Evolutionary conservation across 805 yeast genomes (phyloP).

Genomic region (Citeromyces nyonsensis): DNA sequence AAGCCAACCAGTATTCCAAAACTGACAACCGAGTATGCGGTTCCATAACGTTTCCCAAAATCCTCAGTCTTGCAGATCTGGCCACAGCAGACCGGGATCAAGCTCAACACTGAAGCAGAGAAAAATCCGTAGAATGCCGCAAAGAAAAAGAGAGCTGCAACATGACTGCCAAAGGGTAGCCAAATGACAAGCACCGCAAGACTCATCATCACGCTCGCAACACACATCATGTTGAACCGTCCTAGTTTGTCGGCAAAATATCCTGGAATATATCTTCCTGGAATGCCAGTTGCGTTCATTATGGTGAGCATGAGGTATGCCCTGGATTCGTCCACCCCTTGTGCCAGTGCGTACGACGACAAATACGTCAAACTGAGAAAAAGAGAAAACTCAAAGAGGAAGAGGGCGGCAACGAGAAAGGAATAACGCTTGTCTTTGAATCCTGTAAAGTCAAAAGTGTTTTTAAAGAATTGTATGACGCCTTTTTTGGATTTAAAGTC

Average conservation of each 20-base stretch:
- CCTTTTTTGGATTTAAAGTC: no score
- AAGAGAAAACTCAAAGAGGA: conserved; percentile 10
- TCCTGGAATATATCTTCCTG: conserved; percentile 37
- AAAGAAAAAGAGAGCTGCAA: conserved; percentile 28
- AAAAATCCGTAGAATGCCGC: conserved; percentile 37
- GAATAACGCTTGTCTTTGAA: conserved; percentile 6
- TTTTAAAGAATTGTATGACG: conserved; percentile 1
- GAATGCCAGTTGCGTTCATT: conserved; percentile 23
- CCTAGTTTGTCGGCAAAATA: conserved; percentile 29
- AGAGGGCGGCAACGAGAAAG: conserved; percentile 1
- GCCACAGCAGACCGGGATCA: conserved; percentile 47
- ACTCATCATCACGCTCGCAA: conserved; percentile 21
- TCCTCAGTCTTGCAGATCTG: conserved; percentile 39
- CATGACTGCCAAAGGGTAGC: conserved; percentile 42
- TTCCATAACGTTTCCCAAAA: conserved; percentile 54
- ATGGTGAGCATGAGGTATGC: conserved; percentile 4
- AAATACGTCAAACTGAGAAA: conserved; percentile 16
- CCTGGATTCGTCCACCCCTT: background rate
- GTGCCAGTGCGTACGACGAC: conserved; percentile 7
- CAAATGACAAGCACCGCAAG: conserved; percentile 33
- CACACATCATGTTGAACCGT: conserved; percentile 24
- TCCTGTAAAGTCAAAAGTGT: conserved; percentile 4
- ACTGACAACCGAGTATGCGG: conserved; percentile 26
- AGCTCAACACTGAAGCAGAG: conserved; percentile 38
- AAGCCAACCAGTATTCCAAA: conserved; percentile 14